These are phyloP conservation scores for Metschnikowia anglica DNA, from an alignment of 805 yeast genomes.

Conservation along the genomic window DNA sequence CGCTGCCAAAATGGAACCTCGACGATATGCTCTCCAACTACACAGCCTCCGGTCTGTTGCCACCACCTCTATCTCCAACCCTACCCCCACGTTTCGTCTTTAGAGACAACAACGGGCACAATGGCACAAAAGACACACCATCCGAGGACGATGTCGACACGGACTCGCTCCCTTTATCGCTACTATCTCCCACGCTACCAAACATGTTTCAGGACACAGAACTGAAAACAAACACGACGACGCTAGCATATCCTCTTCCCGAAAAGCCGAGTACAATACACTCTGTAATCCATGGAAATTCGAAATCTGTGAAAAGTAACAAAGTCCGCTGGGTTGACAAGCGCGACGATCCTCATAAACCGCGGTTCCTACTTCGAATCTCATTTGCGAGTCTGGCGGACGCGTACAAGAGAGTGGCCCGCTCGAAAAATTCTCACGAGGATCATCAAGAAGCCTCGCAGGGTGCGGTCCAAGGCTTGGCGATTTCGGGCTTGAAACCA, in stretches of 20 bases:
- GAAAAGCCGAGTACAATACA: conserved; percentile 18
- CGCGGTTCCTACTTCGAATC: conserved; percentile 28
- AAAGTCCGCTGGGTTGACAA: conserved; percentile 33
- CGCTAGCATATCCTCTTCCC: conserved; percentile 19
- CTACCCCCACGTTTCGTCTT: conserved; percentile 28
- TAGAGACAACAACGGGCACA: conserved; percentile 1
- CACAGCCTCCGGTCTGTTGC: conserved; percentile 33
- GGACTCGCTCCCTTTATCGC: conserved; percentile 32
- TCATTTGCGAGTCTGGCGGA: conserved; percentile 21
- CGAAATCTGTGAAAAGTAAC: conserved; percentile 4
- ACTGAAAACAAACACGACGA: background rate
- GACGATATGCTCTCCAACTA: conserved; percentile 39
- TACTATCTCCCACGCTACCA: conserved; percentile 37
- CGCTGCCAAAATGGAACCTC: conserved; percentile 32
- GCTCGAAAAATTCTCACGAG: conserved; percentile 1
- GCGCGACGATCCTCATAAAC: conserved; percentile 24
- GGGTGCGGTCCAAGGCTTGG: conserved; percentile 17
- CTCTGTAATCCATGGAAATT: conserved; percentile 7
- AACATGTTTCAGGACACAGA: conserved; percentile 23
- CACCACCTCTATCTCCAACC: conserved; percentile 41
- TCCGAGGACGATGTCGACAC: conserved; percentile 19
- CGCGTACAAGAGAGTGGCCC: conserved; percentile 16
- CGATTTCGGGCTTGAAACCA: conserved; percentile 12
- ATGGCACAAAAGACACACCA: conserved; percentile 3
- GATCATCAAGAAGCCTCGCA: conserved; percentile 1